Percentiles rank a stretch among this genome's conserved stretches.
Conservation (phyloP, 2,329 filamentous ascomycete species). For the Cercospora citrullina region DNA sequence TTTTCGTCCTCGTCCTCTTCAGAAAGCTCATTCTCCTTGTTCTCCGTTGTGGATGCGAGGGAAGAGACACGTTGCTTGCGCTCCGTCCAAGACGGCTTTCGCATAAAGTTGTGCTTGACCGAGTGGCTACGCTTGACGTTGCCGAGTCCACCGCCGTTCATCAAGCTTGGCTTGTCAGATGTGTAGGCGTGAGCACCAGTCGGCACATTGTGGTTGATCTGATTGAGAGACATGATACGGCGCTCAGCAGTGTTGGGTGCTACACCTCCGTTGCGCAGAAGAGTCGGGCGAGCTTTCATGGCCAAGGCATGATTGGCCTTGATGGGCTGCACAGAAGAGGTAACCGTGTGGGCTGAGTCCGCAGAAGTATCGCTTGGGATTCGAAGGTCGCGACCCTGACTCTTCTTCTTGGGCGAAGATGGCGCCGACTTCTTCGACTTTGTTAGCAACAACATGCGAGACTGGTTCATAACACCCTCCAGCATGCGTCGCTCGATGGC, state of each 20-base stretch:
- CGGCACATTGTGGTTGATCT: constrained; percentile 76
- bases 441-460: constrained; percentile 80
- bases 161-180: constrained; percentile 31
- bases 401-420: constrained; percentile 44
- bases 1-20: constrained; percentile 47
- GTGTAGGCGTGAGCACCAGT: constrained; percentile 45
- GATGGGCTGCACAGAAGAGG: constrained; percentile 35
- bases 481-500: constrained; percentile 87
- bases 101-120: constrained; percentile 38
- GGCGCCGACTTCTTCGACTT: constrained; percentile 53
- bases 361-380: constrained; percentile 42
- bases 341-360: constrained; percentile 47
- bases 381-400: constrained; percentile 44
- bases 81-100: constrained; percentile 38
- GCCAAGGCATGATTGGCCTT: constrained; percentile 43
- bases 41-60: constrained; percentile 21
- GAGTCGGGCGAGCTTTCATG: constrained; percentile 51
- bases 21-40: constrained; percentile 53
- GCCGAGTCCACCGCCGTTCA: constrained; percentile 28
- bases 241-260: constrained; percentile 50
- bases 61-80: constrained; percentile 34
- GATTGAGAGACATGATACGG: constrained; percentile 85
- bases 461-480: constrained; percentile 95
- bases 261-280: constrained; percentile 43
- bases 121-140: constrained; percentile 41